Conservation (phyloP, 768 basidiomycete genomes). For the Lepiota brunneoincarnata region DNA sequence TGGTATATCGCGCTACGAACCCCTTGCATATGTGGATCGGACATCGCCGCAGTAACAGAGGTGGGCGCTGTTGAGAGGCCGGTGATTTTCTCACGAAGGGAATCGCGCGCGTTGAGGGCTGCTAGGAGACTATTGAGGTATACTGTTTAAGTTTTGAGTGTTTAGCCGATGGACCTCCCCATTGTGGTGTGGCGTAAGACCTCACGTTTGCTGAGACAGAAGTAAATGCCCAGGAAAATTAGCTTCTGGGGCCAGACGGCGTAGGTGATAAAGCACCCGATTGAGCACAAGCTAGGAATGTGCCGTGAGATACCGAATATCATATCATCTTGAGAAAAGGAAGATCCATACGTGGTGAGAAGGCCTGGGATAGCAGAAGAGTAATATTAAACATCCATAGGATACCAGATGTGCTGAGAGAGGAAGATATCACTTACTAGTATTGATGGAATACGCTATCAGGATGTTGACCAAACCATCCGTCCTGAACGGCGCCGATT, state of each 20-base stretch:
- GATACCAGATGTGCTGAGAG: neutral
- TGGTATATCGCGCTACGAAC: neutral
- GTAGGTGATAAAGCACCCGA: conserved; percentile 23
- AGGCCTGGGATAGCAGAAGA: conserved; percentile 15
- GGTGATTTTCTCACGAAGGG: conserved; percentile 8
- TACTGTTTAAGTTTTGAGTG: conserved; percentile 13
- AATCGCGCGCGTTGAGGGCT: conserved; percentile 15
- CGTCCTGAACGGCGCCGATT: conserved; percentile 11
- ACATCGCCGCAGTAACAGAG: neutral
- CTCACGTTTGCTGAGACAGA: conserved; percentile 23
- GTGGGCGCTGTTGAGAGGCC: conserved; percentile 5
- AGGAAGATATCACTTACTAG: conserved; percentile 12
- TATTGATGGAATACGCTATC: conserved; percentile 24
- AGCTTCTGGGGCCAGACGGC: conserved; percentile 23
- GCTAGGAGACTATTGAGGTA: conserved; percentile 21
- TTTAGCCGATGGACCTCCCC: no score
- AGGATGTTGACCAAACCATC: conserved; percentile 19
- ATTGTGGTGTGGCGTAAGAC: neutral
- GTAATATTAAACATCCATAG: neutral
- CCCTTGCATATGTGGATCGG: neutral
- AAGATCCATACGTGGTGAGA: conserved; percentile 18
- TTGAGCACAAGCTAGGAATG: conserved; percentile 18
- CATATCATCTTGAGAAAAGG: neutral
- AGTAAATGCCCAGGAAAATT: conserved; percentile 25
- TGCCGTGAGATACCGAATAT: neutral